A percentile compares a stretch with the other conserved stretches of the same genome.
These are phyloP conservation scores for Phialophora expanda DNA, from an alignment of 2,329 filamentous ascomycete genomes.

Conservation along the genomic window DNA sequence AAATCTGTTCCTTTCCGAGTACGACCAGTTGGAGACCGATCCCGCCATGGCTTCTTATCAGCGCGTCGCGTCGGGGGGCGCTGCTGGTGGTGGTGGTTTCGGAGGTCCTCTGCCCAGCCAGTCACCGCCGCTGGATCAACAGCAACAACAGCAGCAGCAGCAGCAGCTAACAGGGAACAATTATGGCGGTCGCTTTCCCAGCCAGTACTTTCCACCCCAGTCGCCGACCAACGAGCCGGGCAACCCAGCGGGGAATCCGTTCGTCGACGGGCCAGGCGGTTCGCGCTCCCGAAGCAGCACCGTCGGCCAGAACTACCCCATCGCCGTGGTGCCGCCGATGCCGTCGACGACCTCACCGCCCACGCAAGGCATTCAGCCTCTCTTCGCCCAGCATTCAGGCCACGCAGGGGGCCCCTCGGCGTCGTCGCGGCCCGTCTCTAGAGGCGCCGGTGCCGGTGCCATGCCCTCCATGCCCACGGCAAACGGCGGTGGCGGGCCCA, in stretches of 20 bases:
- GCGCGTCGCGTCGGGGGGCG: slow-evolving; percentile 24
- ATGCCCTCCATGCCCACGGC: slow-evolving; percentile 25
- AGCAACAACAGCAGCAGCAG: slow-evolving; percentile 6
- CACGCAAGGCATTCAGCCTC: slow-evolving; percentile 31
- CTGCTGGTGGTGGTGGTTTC: slow-evolving; percentile 9
- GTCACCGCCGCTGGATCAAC: slow-evolving; percentile 17
- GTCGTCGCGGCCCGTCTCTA: slow-evolving; percentile 36
- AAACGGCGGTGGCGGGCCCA: slow-evolving; percentile 22
- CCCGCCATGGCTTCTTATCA: slow-evolving; percentile 26
- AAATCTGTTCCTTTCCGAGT: slow-evolving; percentile 7
- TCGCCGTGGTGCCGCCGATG: slow-evolving; percentile 31
- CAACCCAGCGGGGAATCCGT: slow-evolving; percentile 24
- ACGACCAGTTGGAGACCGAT: slow-evolving; percentile 10
- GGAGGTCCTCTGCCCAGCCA: slow-evolving; percentile 14
- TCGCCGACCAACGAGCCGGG: slow-evolving; percentile 29
- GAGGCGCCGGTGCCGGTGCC: background rate
- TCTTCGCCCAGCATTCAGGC: slow-evolving; percentile 37
- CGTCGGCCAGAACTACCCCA: slow-evolving; percentile 36
- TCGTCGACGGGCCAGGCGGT: slow-evolving; percentile 16
- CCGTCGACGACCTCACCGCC: slow-evolving; percentile 28
- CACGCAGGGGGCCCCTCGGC: background rate
- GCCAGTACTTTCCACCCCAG: slow-evolving; percentile 33
- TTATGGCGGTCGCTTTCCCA: slow-evolving; percentile 34
- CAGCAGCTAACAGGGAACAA: slow-evolving; percentile 2
- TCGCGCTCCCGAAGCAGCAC: slow-evolving; percentile 38